Conservation (phyloP, 345 rosid genomes). For the Moringa oleifera region DNA sequence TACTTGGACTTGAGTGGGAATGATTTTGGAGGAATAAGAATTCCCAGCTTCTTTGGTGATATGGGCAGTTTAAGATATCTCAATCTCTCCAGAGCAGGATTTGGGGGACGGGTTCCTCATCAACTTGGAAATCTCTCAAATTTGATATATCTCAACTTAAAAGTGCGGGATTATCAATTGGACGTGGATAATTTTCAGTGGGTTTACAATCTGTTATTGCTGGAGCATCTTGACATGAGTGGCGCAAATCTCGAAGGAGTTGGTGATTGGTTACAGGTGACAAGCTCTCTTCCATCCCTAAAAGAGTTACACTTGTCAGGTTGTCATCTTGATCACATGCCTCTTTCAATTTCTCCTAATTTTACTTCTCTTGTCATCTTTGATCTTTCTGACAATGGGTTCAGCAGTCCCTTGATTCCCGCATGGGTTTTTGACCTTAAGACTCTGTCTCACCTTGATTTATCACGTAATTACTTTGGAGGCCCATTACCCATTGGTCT, state of each 20-base stretch:
- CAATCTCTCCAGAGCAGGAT: conserved; percentile 18
- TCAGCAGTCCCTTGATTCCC: conserved; percentile 8
- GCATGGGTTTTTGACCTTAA: too few relatives aligned
- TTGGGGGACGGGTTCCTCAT: conserved; percentile 18
- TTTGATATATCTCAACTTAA: conserved; percentile 18
- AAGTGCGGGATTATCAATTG: background rate
- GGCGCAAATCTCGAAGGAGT: background rate
- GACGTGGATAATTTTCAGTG: conserved; percentile 17
- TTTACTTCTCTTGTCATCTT: conserved; percentile 20
- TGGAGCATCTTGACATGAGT: conserved; percentile 22
- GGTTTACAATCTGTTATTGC: conserved; percentile 17
- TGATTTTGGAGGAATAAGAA: conserved; percentile 1
- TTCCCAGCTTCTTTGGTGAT: conserved; percentile 12
- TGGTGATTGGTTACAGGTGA: conserved; percentile 6
- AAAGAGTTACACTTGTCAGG: background rate
- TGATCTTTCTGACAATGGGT: background rate
- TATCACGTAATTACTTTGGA: too few relatives aligned
- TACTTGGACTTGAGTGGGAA: conserved; percentile 22
- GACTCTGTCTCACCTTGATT: too few relatives aligned
- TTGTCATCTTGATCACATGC: background rate
- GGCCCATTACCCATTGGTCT: conserved; percentile 8
- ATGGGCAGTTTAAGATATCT: conserved; percentile 13
- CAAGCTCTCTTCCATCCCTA: conserved; percentile 18
- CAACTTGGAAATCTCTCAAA: conserved; percentile 25
- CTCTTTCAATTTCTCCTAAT: background rate